Evolutionary conservation across 148 eudicot species (phyloP), one percentile per base, ranked within the genome.

Genomic region (Cornus suecica): DNA sequence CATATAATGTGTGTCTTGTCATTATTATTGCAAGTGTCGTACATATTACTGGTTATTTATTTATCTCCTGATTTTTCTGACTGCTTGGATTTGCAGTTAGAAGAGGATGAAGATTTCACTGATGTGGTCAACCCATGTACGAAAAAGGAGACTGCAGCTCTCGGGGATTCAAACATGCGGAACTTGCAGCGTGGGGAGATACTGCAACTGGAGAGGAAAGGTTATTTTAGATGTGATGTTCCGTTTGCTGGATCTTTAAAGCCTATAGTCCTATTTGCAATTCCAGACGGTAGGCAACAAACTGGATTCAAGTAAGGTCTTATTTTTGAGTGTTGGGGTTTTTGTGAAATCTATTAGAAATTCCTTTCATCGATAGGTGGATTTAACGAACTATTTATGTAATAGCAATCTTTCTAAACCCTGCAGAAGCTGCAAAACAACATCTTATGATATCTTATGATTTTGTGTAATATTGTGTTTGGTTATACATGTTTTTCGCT

Each of bases 121-220:
- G 97, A 91, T 69, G 97, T 92, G 72, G 85, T 92, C 3, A 92
- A 91, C 80, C 94, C 96, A 0, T 80, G 83, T 64, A 95, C 99
- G 14, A 89, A 78, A 75, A 90, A 81, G 81, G 97, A 95, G 83
- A 91, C 83, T 61, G 69, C 79, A 52, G 99, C 99, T 30, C 42
- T 92, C 28, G 99, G 99, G 72, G 99, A 95, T 74, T 83, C 97
- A 61, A 91, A 95, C 81, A 92, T 95, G 99, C 72, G 97, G 73
- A 95, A 89, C 81, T 81, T 92, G 83, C 79, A 90, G 71, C 87
- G 81, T 1, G 99, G 97, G 77, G 97, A 95, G 48, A 71, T 94
- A 25, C 77, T 95, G 76, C 97, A 95, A 84, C 84, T 95, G 70
- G 99, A 95, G 88, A 79, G 99, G 74, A 95, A 95, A 78, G 99